Evolutionary conservation across 2,329 filamentous ascomycete species (phyloP), one percentile per base, ranked within the genome.

Genomic region (Sporothrix pseudoabietina): DNA sequence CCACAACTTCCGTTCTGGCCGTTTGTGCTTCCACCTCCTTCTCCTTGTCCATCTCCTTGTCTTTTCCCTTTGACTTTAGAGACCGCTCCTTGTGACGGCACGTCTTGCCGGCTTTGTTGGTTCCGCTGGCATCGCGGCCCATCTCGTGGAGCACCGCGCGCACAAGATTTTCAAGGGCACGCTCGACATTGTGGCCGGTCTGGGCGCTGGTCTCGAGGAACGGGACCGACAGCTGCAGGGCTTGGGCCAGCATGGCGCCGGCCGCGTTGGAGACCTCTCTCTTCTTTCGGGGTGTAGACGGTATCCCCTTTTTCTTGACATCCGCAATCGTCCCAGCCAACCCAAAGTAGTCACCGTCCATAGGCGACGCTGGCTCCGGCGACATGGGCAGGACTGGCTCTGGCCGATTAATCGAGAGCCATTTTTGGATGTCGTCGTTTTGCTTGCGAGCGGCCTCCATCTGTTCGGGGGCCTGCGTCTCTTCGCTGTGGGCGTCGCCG

Each of bases 191-290:
- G 74, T 87, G 83, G 3, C 91, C 90, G 0, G 88, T 90, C 85
- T 91, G 92, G 12, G 91, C 91, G 78, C 88, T 91, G 14, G 90
- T 92, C 82, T 92, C 91, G 79, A 91, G 91, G 82, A 92, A 92
- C 72, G 92, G 80, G 70, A 92, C 82, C n/a, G 74, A 91, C 87
- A 66, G 89, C 87, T 80, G 90, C 90, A 75, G 85, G 81, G 80
- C 87, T 88, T 30, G 88, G 87, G 81, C 91, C 87, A 78, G 87
- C 84, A 72, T 86, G 86, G 81, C 89, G 85, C 61, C 85, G 82
- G 71, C 84, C 78, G 26, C 83, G 82, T 47, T 82, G 76, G 75
- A 82, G 83, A 76, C 85, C 84, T 73, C 82, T 82, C 73, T 83
- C 82, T 49, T 9, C 82, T n/a, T 22, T 30, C 4, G 39, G 3